Conservation (phyloP, 345 rosid species). For the Rhodamnia argentea region DNA sequence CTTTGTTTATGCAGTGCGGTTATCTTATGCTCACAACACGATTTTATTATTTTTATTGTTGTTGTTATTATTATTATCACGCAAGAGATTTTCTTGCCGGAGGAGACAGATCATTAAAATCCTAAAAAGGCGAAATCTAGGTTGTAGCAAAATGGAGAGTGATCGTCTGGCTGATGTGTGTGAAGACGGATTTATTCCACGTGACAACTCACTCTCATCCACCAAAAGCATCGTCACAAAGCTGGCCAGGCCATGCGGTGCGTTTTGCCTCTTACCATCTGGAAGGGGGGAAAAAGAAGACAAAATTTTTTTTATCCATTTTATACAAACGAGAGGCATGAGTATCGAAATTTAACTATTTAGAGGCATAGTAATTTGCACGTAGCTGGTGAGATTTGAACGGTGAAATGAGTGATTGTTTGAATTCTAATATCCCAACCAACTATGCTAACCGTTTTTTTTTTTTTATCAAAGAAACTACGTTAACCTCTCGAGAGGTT, state of each 20-base stretch:
- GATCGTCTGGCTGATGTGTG: background rate
- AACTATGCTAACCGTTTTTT: background rate
- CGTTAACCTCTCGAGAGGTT: background rate
- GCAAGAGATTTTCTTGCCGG: background rate
- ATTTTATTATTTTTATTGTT: background rate
- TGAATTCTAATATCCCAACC: background rate
- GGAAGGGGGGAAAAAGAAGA: background rate
- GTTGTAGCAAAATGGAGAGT: background rate
- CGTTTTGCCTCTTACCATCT: background rate
- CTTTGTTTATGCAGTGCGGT: background rate
- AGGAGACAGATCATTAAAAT: background rate
- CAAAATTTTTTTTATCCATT: background rate
- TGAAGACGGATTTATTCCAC: background rate
- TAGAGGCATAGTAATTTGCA: fast-evolving
- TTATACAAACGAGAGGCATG: background rate
- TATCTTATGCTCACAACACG: background rate
- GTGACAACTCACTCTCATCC: background rate
- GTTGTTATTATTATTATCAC: background rate
- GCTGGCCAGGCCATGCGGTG: background rate
- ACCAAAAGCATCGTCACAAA: background rate
- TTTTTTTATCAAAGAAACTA: no score
- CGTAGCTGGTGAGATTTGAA: fast-evolving
- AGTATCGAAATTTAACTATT: background rate
- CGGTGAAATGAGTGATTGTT: fast-evolving
- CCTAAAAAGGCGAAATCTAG: background rate